Evolutionary conservation across 106 monocot species (phyloP).

Genomic region (Triglochin maritima): DNA sequence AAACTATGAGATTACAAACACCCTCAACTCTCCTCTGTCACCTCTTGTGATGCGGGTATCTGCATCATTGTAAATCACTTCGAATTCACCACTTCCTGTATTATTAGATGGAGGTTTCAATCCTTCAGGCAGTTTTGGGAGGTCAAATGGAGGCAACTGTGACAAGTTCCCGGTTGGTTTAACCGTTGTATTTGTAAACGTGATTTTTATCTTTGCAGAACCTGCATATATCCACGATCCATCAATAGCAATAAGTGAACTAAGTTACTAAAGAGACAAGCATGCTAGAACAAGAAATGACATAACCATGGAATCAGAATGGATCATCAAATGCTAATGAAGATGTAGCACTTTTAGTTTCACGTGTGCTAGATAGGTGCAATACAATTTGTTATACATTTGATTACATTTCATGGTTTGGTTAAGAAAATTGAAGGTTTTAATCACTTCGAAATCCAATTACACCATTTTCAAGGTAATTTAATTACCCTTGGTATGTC

Average conservation of each 20-base stretch:
- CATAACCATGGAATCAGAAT: no score
- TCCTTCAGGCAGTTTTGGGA: constrained; percentile 64
- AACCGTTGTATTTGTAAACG: constrained; percentile 67
- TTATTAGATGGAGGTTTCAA: constrained; percentile 54
- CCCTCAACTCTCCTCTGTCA: constrained; percentile 87
- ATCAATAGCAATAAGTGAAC: not conserved
- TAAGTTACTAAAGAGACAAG: no score
- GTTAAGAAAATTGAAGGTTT: no score
- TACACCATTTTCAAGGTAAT: no score
- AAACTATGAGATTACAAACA: constrained; percentile 64
- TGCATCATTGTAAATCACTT: constrained; percentile 68
- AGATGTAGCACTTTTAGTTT: no score
- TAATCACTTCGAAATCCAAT: no score
- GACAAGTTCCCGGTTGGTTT: constrained; percentile 61
- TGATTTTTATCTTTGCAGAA: constrained; percentile 64
- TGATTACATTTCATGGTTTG: no score
- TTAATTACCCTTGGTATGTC: no score
- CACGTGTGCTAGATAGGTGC: no score
- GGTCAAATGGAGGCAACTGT: constrained; percentile 74
- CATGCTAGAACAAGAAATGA: no score
- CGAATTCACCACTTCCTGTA: constrained; percentile 64
- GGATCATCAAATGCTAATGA: no score
- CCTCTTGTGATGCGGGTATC: constrained; percentile 71
- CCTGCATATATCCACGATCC: constrained; percentile 19
- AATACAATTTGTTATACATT: no score